Conservation (phyloP, 2,329 filamentous ascomycete species). For the Apiospora phragmitis region DNA sequence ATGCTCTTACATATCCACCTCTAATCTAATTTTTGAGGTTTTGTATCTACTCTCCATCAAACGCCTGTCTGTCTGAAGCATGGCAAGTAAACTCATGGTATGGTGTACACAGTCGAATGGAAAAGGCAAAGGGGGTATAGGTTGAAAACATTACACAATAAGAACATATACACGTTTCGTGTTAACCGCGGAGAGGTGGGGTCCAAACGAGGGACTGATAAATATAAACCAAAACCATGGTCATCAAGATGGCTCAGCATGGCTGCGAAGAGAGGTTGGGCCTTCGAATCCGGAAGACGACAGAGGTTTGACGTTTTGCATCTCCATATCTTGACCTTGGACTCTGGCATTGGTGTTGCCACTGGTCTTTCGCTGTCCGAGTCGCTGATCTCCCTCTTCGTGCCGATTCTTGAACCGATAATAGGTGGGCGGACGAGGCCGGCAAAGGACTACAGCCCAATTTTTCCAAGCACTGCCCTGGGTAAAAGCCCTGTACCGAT, state of each 20-base stretch:
- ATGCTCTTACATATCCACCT: background rate
- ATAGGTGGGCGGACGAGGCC: conserved; percentile 85
- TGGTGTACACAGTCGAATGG: background rate
- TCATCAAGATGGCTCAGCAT: background rate
- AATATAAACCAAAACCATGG: background rate
- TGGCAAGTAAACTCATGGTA: background rate
- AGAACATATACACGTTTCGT: conserved; percentile 7
- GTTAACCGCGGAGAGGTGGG: background rate
- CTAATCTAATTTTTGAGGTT: background rate
- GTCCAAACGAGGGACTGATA: background rate
- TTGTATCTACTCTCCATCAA: background rate
- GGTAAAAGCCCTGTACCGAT: conserved; percentile 87
- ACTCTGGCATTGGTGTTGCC: conserved; percentile 51
- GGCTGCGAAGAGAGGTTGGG: conserved; percentile 45
- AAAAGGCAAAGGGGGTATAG: conserved; percentile 14
- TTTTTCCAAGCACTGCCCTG: conserved; percentile 76
- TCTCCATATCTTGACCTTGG: conserved; percentile 63
- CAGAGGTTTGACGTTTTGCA: conserved; percentile 62
- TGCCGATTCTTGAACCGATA: conserved; percentile 81
- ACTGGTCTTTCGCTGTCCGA: conserved; percentile 61
- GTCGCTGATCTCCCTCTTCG: conserved; percentile 79
- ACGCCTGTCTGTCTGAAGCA: background rate
- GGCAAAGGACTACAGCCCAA: conserved; percentile 76
- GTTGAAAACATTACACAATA: conserved; percentile 17
- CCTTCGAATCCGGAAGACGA: conserved; percentile 52